A percentile compares a stretch with the other conserved stretches of the same genome.
These are phyloP conservation scores for Aureobasidium sp. DNA, from an alignment of 2,329 filamentous ascomycete species.

Conservation along the genomic window DNA sequence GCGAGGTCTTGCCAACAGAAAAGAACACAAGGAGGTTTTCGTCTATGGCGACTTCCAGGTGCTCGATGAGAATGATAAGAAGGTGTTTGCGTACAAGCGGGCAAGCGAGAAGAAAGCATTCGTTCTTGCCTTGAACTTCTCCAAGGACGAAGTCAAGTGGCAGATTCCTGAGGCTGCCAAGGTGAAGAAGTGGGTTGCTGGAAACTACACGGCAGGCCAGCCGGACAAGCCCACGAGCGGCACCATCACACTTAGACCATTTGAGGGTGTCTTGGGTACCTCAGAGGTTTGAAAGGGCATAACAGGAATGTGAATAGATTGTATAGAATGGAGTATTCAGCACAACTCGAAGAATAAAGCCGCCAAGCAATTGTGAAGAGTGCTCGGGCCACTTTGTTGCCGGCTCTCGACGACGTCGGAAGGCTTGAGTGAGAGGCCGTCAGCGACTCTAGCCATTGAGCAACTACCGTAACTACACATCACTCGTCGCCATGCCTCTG, in stretches of 20 bases:
- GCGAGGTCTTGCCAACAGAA: constrained; percentile 47
- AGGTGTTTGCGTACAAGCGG: constrained; percentile 47
- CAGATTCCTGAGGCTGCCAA: constrained; percentile 27
- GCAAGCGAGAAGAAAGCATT: constrained; percentile 25
- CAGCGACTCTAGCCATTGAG: constrained; percentile 1
- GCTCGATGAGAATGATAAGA: constrained; percentile 45
- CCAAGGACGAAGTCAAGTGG: constrained; percentile 27
- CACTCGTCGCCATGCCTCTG: not conserved
- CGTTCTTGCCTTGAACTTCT: constrained; percentile 32
- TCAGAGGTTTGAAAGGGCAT: not conserved
- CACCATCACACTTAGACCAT: constrained; percentile 26
- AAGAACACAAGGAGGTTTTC: constrained; percentile 51
- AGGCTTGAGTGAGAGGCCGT: not conserved
- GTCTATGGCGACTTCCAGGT: constrained; percentile 54
- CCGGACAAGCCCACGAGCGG: constrained; percentile 24
- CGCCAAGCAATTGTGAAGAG: not conserved
- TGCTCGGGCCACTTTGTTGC: not conserved
- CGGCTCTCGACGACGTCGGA: not conserved
- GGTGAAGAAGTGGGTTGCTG: constrained; percentile 30
- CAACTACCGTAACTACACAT: not conserved
- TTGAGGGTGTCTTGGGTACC: constrained; percentile 29
- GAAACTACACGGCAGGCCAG: constrained; percentile 27
- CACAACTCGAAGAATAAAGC: not conserved
- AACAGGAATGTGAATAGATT: not conserved
- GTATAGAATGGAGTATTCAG: too few species aligned